A percentile compares a stretch with the other conserved stretches of the same genome.
These are phyloP conservation scores for Trichosanthes truncata DNA, from an alignment of 306 rosid genomes.

Conservation along the genomic window DNA sequence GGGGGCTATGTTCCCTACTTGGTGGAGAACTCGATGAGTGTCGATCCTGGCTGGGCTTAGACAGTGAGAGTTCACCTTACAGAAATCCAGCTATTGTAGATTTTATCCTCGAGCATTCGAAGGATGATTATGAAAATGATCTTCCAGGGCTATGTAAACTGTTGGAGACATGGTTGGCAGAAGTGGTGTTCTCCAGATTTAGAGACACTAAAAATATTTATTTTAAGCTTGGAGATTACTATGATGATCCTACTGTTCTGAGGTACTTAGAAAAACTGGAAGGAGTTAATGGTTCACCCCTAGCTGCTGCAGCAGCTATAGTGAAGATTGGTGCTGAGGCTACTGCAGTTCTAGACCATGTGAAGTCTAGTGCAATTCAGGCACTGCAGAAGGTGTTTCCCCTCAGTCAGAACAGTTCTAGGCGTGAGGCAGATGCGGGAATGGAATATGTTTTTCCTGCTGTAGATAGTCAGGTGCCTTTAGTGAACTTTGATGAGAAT, in stretches of 20 bases:
- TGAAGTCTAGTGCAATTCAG: slow-evolving; percentile 70
- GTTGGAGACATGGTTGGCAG: slow-evolving; percentile 86
- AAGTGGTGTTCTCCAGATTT: slow-evolving; percentile 88
- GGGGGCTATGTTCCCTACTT: slow-evolving; percentile 94
- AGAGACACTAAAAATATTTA: slow-evolving; percentile 60
- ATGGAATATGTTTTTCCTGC: slow-evolving; percentile 30
- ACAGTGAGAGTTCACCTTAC: slow-evolving; percentile 55
- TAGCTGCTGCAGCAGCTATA: slow-evolving; percentile 98
- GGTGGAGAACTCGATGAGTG: slow-evolving; percentile 86
- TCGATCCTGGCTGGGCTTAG: slow-evolving; percentile 84
- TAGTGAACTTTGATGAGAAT: slow-evolving; percentile 26
- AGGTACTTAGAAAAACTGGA: slow-evolving; percentile 77
- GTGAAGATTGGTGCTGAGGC: slow-evolving; percentile 92
- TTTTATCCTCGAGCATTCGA: slow-evolving; percentile 63
- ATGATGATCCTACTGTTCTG: slow-evolving; percentile 80
- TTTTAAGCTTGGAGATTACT: slow-evolving; percentile 89
- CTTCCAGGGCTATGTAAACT: slow-evolving; percentile 93
- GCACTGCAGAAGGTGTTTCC: slow-evolving; percentile 88
- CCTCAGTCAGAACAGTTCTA: slow-evolving; percentile 26
- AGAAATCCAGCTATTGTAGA: slow-evolving; percentile 74
- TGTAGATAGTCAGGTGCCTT: slow-evolving; percentile 31
- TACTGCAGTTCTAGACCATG: slow-evolving; percentile 81
- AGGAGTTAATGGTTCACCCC: slow-evolving; percentile 71
- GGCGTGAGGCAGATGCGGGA: slow-evolving; percentile 32
- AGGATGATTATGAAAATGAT: slow-evolving; percentile 67